phyloP scores from a whole-genome alignment of 1,139 yeast genomes.

The Geotrichum candidum region DNA sequence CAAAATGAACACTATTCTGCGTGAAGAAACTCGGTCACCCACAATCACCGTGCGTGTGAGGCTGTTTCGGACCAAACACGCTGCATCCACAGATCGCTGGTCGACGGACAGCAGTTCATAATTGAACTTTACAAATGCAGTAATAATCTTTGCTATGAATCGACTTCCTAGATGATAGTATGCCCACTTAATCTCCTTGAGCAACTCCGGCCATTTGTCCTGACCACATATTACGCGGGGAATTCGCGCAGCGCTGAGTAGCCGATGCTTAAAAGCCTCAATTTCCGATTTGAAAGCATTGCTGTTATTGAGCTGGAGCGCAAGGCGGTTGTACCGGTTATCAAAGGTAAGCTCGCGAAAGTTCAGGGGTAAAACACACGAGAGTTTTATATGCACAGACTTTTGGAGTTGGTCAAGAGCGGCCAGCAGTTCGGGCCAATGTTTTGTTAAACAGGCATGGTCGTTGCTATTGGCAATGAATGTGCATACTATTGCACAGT shows the following conservation, averaged over 20 bases:
- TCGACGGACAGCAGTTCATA: conserved; percentile 10
- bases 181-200: conserved; percentile 23
- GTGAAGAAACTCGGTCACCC: conserved; percentile 23
- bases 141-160: conserved; percentile 20
- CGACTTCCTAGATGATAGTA: conserved; percentile 10
- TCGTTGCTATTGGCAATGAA: conserved; percentile 21
- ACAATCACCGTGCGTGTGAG: conserved; percentile 28
- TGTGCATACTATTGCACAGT: conserved; percentile 24
- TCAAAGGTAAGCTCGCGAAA: conserved; percentile 1
- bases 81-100: conserved; percentile 3
- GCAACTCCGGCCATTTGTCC: conserved; percentile 27
- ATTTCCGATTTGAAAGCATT: conserved; percentile 20
- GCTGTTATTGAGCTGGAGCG: conserved; percentile 16
- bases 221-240: conserved; percentile 32
- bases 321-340: background rate
- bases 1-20: conserved; percentile 26
- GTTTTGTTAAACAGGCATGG: conserved; percentile 22
- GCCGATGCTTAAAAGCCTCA: conserved; percentile 23
- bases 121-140: conserved; percentile 23
- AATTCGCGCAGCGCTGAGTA: conserved; percentile 24
- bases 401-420: conserved; percentile 27
- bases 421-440: conserved; percentile 28
- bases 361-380: conserved; percentile 16
- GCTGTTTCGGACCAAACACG: conserved; percentile 12
- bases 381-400: conserved; percentile 17